These are phyloP conservation scores for Sugiyamaella paludigena DNA, from an alignment of 1,139 yeast species.

Conservation along the genomic window DNA sequence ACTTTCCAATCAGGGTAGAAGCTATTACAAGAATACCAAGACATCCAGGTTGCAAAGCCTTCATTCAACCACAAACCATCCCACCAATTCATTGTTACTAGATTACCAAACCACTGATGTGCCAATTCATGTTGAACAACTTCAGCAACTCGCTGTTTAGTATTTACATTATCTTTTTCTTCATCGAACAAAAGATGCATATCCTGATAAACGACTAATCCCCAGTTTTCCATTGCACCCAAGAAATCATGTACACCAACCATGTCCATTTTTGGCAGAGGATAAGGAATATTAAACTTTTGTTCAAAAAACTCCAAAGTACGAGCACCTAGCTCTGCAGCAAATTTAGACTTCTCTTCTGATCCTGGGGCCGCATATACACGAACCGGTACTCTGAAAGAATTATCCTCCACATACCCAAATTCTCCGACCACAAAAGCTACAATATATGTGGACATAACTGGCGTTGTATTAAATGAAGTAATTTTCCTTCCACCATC, in stretches of 20 bases:
- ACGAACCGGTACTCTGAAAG: slow-evolving; percentile 71
- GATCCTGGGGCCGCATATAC: slow-evolving; percentile 77
- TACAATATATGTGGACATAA: slow-evolving; percentile 75
- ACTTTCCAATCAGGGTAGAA: slow-evolving; percentile 86
- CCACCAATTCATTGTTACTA: slow-evolving; percentile 95
- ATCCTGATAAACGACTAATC: slow-evolving; percentile 76
- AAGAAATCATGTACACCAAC: slow-evolving; percentile 82
- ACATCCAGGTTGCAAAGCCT: slow-evolving; percentile 91
- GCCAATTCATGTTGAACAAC: slow-evolving; percentile 89
- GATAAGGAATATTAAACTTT: slow-evolving; percentile 69
- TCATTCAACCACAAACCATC: slow-evolving; percentile 90
- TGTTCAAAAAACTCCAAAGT: slow-evolving; percentile 70
- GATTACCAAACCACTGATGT: slow-evolving; percentile 91
- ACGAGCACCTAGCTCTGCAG: slow-evolving; percentile 70
- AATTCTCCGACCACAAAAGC: slow-evolving; percentile 84
- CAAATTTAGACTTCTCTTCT: slow-evolving; percentile 61
- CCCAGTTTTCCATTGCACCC: slow-evolving; percentile 94
- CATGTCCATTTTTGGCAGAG: slow-evolving; percentile 78
- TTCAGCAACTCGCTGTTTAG: slow-evolving; percentile 77
- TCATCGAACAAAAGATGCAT: slow-evolving; percentile 71
- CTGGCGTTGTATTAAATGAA: slow-evolving; percentile 62
- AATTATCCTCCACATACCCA: slow-evolving; percentile 61
- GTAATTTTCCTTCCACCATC: slow-evolving; percentile 45
- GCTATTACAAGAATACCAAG: slow-evolving; percentile 73
- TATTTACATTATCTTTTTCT: slow-evolving; percentile 60